Percentiles rank a stretch among this genome's conserved stretches.
Evolutionary conservation across 768 basidiomycete genomes (phyloP).

Genomic region (Mycena floridula): DNA sequence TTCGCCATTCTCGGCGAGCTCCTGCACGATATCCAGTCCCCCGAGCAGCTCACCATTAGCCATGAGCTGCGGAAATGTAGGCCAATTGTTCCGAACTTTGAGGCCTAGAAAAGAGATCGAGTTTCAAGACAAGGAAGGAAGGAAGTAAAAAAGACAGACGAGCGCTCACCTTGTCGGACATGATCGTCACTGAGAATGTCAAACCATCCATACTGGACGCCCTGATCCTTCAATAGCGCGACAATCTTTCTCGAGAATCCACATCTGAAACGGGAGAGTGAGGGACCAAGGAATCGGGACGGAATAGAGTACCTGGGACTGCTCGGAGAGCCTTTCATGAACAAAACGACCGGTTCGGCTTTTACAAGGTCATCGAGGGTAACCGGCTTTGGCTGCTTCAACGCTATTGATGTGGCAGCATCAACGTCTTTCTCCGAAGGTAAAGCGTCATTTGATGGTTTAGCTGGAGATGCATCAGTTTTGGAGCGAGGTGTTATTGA

Average conservation of each 20-base stretch:
- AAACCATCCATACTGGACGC: conserved; percentile 66
- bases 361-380: conserved; percentile 72
- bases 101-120: conserved; percentile 45
- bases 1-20: conserved; percentile 82
- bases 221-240: conserved; percentile 54
- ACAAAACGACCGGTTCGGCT: conserved; percentile 71
- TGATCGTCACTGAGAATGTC: conserved; percentile 81
- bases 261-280: no score
- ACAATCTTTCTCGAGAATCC: conserved; percentile 81
- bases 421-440: background rate
- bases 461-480: conserved; percentile 35
- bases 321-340: conserved; percentile 87
- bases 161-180: conserved; percentile 65
- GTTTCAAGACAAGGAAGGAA: background rate
- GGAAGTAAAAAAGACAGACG: conserved; percentile 1
- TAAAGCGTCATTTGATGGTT: conserved; percentile 7
- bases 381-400: conserved; percentile 50
- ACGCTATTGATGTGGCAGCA: no score
- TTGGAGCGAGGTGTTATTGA: conserved; percentile 38
- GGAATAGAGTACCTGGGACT: no score
- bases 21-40: conserved; percentile 89
- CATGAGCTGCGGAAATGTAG: conserved; percentile 83
- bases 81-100: conserved; percentile 82
- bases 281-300: no score
- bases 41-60: conserved; percentile 90